phyloP scores from a whole-genome alignment of 352 stramenopile genomes.

The Phytopythium delawarense region DNA sequence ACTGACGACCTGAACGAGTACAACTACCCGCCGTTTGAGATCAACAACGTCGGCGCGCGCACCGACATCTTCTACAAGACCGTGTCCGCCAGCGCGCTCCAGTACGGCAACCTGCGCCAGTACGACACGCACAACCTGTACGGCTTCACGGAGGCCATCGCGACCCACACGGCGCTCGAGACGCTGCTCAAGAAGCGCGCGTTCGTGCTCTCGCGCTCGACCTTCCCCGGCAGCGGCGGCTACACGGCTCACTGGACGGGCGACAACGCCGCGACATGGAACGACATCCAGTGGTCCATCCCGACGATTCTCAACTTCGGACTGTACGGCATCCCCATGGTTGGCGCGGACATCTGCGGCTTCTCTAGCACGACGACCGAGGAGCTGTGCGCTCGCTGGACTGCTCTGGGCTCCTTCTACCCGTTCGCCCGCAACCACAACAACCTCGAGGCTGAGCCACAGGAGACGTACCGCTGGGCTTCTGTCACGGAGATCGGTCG shows the following conservation, averaged over 20 bases:
- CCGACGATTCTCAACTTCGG: constrained; percentile 66
- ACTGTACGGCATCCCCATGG: constrained; percentile 79
- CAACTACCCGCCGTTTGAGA: constrained; percentile 48
- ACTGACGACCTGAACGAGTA: constrained; percentile 39
- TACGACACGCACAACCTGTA: constrained; percentile 86
- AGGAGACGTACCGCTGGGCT: constrained; percentile 69
- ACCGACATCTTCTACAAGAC: constrained; percentile 55
- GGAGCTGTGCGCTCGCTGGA: constrained; percentile 81
- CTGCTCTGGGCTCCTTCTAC: constrained; percentile 68
- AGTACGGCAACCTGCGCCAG: constrained; percentile 49
- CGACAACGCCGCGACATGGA: constrained; percentile 75
- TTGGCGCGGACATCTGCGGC: constrained; percentile 76
- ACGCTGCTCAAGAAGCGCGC: constrained; percentile 47
- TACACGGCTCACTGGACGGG: constrained; percentile 75
- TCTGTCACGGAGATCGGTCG: constrained; percentile 38
- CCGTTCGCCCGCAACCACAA: constrained; percentile 85
- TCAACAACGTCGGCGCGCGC: constrained; percentile 44
- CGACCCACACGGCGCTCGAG: constrained; percentile 51
- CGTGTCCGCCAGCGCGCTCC: constrained; percentile 50
- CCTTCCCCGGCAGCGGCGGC: constrained; percentile 55
- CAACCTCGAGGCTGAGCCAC: constrained; percentile 38
- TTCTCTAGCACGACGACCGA: constrained; percentile 51
- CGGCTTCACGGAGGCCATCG: constrained; percentile 68
- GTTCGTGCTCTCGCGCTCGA: constrained; percentile 72
- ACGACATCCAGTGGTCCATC: constrained; percentile 71